Base-by-base conservation (phyloP, 2,329 filamentous ascomycete genomes). In the Ceratocystis papillata region DNA sequence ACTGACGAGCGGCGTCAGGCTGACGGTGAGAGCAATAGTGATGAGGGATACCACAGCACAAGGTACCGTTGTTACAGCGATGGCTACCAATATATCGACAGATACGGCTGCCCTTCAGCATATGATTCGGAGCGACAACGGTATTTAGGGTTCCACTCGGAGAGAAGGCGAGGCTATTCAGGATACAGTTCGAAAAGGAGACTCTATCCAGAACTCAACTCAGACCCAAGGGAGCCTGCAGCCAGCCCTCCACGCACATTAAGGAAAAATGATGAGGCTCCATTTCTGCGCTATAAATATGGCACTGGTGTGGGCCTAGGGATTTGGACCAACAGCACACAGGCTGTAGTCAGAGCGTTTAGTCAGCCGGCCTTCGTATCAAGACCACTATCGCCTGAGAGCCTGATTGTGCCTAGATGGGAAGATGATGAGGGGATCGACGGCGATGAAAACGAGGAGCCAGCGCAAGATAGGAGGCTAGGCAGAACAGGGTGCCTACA, bases 361-460 rank as follows among this genome's bases (percentile, higher is more conserved):
- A 48, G 65, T 10, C 46, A 53, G 48, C 28, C 53, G 15, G 59
- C 44, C 2, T 53, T 62, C 30, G 33, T 17, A 17, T 30, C 30
- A 12, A 41, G n/a, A 22, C 45, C 45, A 7, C 28, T 62, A 5
- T 60, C 64, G 4, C 53, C 53, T 10, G 64, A 44, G 44, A 28
- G 59, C 59, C 30, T 66, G 10, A 62, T 66, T 15, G 64, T 66
- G 5, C 59, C 60, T n/a, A n/a, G 17, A 30, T 63, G 46, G 60
- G 59, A 66, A n/a, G 45, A 55, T 17, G 62, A 64, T 20, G 48
- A 55, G 17, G 65, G 60, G 10, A 63, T 48, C 28, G 64, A 65
- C 17, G 64, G 45, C 41, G 20, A 20, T 1, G 25, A 57, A 15
- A 48, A 44, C 5, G 45, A 65, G 33, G 57, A 45, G 25, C 33